Evolutionary conservation across 2,329 filamentous ascomycete genomes (phyloP).

Genomic region (Aureobasidium lini): DNA sequence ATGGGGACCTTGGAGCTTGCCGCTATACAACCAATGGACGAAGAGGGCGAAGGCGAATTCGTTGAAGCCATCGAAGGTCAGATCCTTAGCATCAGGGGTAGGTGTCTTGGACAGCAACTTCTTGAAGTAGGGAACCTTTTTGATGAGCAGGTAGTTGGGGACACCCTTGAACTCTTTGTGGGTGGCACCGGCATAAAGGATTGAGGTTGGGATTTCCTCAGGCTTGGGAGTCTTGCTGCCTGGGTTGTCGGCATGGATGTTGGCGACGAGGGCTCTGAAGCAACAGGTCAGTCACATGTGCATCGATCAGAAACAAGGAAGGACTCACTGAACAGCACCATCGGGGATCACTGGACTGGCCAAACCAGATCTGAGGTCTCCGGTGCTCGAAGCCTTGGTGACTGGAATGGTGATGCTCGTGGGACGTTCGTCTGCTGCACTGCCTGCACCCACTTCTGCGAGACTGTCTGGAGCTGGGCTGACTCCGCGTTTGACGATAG

Average conservation of each 20-base stretch:
- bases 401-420: slow-evolving; percentile 9
- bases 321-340: slow-evolving; percentile 16
- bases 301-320: not conserved
- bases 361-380: slow-evolving; percentile 16
- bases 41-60: slow-evolving; percentile 27
- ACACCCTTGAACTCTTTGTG: slow-evolving; percentile 22
- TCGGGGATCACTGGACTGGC: slow-evolving; percentile 17
- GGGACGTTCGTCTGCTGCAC: slow-evolving; percentile 2
- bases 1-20: slow-evolving; percentile 23
- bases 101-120: slow-evolving; percentile 18
- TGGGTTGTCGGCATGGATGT: slow-evolving; percentile 13
- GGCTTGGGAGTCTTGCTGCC: slow-evolving; percentile 11
- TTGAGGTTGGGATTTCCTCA: slow-evolving; percentile 12
- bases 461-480: slow-evolving; percentile 3
- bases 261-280: slow-evolving; percentile 12
- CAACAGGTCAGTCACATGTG: not conserved
- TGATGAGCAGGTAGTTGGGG: slow-evolving; percentile 21
- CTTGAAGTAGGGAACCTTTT: slow-evolving; percentile 24
- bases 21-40: slow-evolving; percentile 25
- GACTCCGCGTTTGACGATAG: slow-evolving; percentile 11
- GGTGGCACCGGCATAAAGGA: slow-evolving; percentile 22
- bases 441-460: slow-evolving; percentile 6
- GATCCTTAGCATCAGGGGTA: slow-evolving; percentile 16
- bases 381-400: slow-evolving; percentile 11
- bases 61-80: slow-evolving; percentile 24